Evolutionary conservation across 2,329 filamentous ascomycete genomes (phyloP), one percentile per base, ranked within the genome.

Genomic region (Biscogniauxia mediterranea): DNA sequence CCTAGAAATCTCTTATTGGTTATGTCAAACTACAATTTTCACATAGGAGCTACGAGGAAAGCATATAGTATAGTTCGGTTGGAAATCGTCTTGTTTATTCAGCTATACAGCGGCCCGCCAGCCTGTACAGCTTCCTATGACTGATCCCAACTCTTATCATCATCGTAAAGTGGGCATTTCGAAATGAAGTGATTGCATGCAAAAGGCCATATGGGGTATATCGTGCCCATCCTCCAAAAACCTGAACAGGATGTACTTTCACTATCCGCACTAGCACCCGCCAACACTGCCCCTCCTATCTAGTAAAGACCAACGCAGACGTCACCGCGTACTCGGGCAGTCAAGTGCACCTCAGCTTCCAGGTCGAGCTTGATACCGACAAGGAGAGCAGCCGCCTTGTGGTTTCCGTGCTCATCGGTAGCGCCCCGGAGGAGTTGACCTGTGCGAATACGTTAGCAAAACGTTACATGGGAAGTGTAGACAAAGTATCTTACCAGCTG

Each of bases 311-410:
- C 84, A 64, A 88, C 80, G 20, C 81, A 80, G 68, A 87, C 86
- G 71, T 88, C 85, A 79, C 85, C 85, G 54, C 83, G 78, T 62
- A 87, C 78, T 56, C 85, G 75, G 55, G 85, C 85, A 19, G 84
- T 87, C 64, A 87, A 74, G 71, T 88, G 84, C 52, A 87, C 82
- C 71, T 87, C 85, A 15, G 85, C 85, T 71, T 88, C 85, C 20
- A 87, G 74, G 70, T 88, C 85, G 42, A 88, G 77, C 78, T 88
- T 87, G 76, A 87, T 86, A 59, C 85, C 85, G 46, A 88, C 78
- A 67, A 87, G 78, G 52, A 87, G 77, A 1, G 83, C 84, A 4
- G 85, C 83, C 50, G 81, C 74, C 74, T 85, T 87, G 61, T 83
- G 77, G 67, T 84, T 82, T 62, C 85, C 84, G 58, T 86, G 75